A percentile compares a stretch with the other conserved stretches of the same genome.
These are phyloP conservation scores for Xylaria sp. DNA, from an alignment of 2,329 filamentous ascomycete species.

Conservation along the genomic window DNA sequence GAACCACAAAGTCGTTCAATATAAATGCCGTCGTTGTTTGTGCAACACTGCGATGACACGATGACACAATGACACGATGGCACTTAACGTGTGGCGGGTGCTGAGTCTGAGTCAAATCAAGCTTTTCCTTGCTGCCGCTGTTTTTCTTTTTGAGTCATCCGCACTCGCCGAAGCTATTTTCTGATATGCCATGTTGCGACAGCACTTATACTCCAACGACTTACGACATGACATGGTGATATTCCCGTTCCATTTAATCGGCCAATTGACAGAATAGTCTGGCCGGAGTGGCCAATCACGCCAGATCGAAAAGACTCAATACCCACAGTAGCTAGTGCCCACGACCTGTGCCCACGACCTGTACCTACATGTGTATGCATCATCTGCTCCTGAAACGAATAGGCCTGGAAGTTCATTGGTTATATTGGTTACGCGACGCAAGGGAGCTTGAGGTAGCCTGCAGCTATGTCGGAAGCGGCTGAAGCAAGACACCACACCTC, in stretches of 20 bases:
- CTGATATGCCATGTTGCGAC: not conserved
- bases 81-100: too few species aligned
- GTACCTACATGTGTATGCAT: conserved; percentile 23
- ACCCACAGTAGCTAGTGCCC: conserved; percentile 14
- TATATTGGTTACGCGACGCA: conserved; percentile 12
- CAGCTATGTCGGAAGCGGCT: conserved; percentile 24
- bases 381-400: conserved; percentile 20
- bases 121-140: conserved; percentile 18
- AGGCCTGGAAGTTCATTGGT: conserved; percentile 14
- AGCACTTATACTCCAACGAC: conserved; percentile 11
- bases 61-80: too few species aligned
- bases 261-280: conserved; percentile 18
- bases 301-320: not conserved
- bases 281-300: conserved; percentile 23
- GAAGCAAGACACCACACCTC: conserved; percentile 19
- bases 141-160: conserved; percentile 9
- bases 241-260: not conserved
- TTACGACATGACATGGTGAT: not conserved
- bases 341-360: not conserved
- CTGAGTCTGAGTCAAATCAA: conserved; percentile 12
- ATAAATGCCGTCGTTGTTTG: not conserved
- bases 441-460: conserved; percentile 20
- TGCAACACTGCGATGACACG: not conserved
- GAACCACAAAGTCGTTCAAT: not conserved
- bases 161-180: conserved; percentile 1